Percentiles rank a stretch among this genome's conserved stretches.
These are phyloP conservation scores for Penicillium waksmanii DNA, from an alignment of 495 filamentous ascomycete genomes.

Conservation along the genomic window DNA sequence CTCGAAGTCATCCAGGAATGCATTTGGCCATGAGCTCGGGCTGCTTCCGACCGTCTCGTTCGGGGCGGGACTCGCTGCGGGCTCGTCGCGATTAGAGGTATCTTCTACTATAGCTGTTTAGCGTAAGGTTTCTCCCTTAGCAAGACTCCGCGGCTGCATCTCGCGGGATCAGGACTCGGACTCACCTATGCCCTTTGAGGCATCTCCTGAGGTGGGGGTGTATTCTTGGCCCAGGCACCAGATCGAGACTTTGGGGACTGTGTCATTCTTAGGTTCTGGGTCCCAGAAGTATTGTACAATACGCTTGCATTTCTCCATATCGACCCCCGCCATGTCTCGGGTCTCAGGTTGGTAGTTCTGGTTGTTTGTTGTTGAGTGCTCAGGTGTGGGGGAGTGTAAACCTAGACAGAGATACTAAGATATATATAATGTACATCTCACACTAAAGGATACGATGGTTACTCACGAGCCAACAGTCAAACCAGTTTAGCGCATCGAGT, in stretches of 20 bases:
- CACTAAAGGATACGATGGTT: too few species aligned
- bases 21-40: slow-evolving; percentile 70
- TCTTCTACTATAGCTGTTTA: too few species aligned
- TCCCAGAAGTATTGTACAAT: slow-evolving; percentile 96
- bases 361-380: neutral
- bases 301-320: slow-evolving; percentile 72
- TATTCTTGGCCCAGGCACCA: slow-evolving; percentile 91
- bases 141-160: too few species aligned
- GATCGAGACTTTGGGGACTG: slow-evolving; percentile 65
- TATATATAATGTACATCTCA: too few species aligned
- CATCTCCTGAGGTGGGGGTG: slow-evolving; percentile 24
- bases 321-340: slow-evolving; percentile 58
- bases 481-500: too few species aligned
- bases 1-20: slow-evolving; percentile 91
- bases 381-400: neutral
- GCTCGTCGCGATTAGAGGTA: too few species aligned
- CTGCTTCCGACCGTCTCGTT: slow-evolving; percentile 35
- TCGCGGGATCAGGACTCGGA: neutral
- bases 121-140: too few species aligned
- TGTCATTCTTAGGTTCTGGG: slow-evolving; percentile 85
- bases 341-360: neutral
- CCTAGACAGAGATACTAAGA: too few species aligned
- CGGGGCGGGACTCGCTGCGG: slow-evolving; percentile 2
- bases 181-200: slow-evolving; percentile 19
- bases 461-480: too few species aligned